These are phyloP conservation scores for Phytophthora foliorum DNA, from an alignment of 352 stramenopile genomes.

Conservation along the genomic window DNA sequence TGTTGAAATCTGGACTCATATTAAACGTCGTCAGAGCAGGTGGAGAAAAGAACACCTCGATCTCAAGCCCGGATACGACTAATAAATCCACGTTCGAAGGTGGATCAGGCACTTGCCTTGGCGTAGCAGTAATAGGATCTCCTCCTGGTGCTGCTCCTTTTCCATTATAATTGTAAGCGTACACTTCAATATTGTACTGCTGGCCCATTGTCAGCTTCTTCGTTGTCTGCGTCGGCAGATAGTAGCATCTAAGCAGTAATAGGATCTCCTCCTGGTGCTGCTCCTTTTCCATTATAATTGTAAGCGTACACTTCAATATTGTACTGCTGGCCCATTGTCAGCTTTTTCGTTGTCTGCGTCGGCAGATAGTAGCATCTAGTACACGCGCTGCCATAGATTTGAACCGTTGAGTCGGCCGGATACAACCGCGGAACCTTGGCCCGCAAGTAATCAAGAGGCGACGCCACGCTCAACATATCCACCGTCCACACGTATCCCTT, in stretches of 20 bases:
- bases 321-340: conserved; percentile 72
- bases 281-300: conserved; percentile 81
- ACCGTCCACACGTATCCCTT: conserved; percentile 80
- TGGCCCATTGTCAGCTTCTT: conserved; percentile 64
- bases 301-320: conserved; percentile 81
- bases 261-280: conserved; percentile 36
- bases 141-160: conserved; percentile 54
- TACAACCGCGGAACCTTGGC: conserved; percentile 68
- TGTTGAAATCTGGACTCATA: conserved; percentile 76
- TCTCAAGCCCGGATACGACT: conserved; percentile 91
- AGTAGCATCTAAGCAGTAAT: conserved; percentile 86
- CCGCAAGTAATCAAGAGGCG: conserved; percentile 53
- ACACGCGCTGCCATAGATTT: conserved; percentile 53
- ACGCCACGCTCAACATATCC: conserved; percentile 55
- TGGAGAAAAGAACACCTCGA: conserved; percentile 93
- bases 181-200: conserved; percentile 82
- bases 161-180: conserved; percentile 82
- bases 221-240: conserved; percentile 64
- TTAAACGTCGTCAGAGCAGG: conserved; percentile 62
- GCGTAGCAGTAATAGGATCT: conserved; percentile 52
- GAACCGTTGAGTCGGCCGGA: conserved; percentile 51
- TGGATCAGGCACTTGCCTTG: conserved; percentile 87
- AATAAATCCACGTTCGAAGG: conserved; percentile 87
- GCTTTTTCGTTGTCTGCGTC: conserved; percentile 58
- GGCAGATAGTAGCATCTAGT: conserved; percentile 80